Base-by-base conservation (phyloP, 768 basidiomycete genomes). In the Trametopsis cervina region DNA sequence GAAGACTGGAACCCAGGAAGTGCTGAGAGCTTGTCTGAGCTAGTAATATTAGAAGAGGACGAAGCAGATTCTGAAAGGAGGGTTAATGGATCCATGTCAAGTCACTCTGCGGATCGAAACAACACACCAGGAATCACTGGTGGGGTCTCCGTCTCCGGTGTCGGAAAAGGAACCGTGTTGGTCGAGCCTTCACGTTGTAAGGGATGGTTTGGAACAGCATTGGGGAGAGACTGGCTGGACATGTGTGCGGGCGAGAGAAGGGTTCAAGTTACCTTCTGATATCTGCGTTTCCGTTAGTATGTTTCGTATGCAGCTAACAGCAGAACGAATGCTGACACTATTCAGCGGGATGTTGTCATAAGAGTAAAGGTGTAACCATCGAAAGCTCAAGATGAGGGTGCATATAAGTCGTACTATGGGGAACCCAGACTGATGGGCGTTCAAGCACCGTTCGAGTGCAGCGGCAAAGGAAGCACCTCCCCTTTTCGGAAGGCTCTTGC, bases 21-120 rank as follows among this genome's bases (percentile, higher is more conserved):
- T 22, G 67, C 63, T 24, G 69, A 59, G 21, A 76, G 66, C 46
- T 70, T 75, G 41, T 80, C 78, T 3, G 75, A 72, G 43, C 65
- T 69, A 1, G 71, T 67, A 17, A 53, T 51, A 21, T 67, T 64
- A 2, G 69, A 67, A 10, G 44, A 56, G 1, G 61, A 57, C n/a
- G 63, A 59, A 5, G 47, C 53, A 3, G 59, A 53, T 10, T 58
- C 62, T 63, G 42, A 13, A 36, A 5, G 15, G 27, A 23, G 11
- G n/a, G n/a, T 45, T 45, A 35, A 35, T n/a, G 18, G 12, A 33
- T n/a, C 12, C 37, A 9, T 25, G 24, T 5, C 18, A 15, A 41
- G 40, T 15, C 7, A 7, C 15, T 33, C 29, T 33, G 29, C 29
- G 15, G 15, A 33, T 33, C 15, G n/a, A n/a, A n/a, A 33, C 29